A percentile compares a stretch with the other conserved stretches of the same genome.
These are phyloP conservation scores for Psilocybe cyanescens DNA, from an alignment of 768 basidiomycete genomes.

Conservation along the genomic window DNA sequence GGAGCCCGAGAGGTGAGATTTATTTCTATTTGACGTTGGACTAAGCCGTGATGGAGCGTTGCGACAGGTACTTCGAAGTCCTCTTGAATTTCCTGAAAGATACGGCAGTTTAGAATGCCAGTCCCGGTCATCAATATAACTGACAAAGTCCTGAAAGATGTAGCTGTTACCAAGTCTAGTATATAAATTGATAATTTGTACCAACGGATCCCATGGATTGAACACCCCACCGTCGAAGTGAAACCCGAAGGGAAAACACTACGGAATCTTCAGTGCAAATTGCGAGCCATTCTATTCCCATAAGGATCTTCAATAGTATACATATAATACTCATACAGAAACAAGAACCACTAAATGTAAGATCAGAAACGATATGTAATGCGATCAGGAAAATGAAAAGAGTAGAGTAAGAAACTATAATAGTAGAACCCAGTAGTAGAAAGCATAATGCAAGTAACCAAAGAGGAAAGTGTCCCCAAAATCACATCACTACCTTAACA, in stretches of 20 bases:
- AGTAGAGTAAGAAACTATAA: not conserved
- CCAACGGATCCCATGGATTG: no score
- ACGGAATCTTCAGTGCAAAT: not conserved
- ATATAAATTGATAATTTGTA: no score
- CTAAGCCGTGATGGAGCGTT: not conserved
- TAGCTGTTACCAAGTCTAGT: no score
- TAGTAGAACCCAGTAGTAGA: not conserved
- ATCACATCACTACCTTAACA: no score
- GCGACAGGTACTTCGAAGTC: constrained; percentile 17
- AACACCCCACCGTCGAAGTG: no score
- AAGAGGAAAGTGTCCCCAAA: not conserved
- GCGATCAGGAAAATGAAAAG: not conserved
- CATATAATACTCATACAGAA: constrained; percentile 3
- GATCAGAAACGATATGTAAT: not conserved
- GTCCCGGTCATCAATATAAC: no score
- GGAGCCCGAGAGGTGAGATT: constrained; percentile 18
- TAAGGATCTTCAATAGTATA: not conserved
- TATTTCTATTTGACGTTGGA: not conserved
- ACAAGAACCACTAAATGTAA: not conserved
- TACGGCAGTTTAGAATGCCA: not conserved
- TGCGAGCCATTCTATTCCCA: not conserved
- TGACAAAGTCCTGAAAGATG: no score
- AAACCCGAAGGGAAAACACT: no score
- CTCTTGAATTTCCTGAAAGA: constrained; percentile 12
- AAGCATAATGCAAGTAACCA: not conserved